A percentile compares a stretch with the other conserved stretches of the same genome.
These are phyloP conservation scores for Pseudogymnoascus pannorum DNA, from an alignment of 2,329 filamentous ascomycete genomes.

Conservation along the genomic window DNA sequence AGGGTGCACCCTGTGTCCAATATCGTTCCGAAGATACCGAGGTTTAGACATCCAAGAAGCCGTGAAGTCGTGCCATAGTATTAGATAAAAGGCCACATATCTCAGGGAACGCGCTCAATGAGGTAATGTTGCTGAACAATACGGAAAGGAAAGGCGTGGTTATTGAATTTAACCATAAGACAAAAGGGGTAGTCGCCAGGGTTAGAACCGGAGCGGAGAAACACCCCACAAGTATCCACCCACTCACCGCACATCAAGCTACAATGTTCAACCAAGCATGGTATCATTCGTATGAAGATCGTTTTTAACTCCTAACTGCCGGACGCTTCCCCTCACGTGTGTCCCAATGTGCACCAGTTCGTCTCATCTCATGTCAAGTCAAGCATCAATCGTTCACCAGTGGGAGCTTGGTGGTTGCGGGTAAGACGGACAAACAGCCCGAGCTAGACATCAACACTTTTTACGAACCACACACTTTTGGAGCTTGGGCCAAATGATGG, in stretches of 20 bases:
- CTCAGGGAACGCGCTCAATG: background rate
- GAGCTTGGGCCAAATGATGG: background rate
- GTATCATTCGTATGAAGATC: slow-evolving; percentile 5
- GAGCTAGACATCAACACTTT: background rate
- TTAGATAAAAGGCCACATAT: slow-evolving; percentile 4
- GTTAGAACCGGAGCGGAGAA: slow-evolving; percentile 4
- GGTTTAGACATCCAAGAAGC: background rate
- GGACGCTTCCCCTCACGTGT: slow-evolving; percentile 3
- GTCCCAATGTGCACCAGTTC: background rate
- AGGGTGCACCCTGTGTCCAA: background rate
- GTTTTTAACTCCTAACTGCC: slow-evolving; percentile 8
- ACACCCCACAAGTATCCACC: background rate
- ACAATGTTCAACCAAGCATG: background rate
- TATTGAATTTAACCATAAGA: slow-evolving; percentile 1
- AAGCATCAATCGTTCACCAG: slow-evolving; percentile 3
- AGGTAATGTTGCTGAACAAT: background rate
- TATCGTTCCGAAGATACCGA: background rate
- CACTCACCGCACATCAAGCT: slow-evolving; percentile 4
- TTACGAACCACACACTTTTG: background rate
- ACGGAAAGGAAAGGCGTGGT: background rate
- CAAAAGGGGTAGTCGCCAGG: background rate
- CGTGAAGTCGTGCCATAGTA: background rate
- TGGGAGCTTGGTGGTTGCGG: slow-evolving; percentile 2
- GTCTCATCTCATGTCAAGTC: slow-evolving; percentile 3
- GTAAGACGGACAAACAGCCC: background rate